phyloP scores from a whole-genome alignment of 768 basidiomycete genomes.

The Naganishia randhawae region DNA sequence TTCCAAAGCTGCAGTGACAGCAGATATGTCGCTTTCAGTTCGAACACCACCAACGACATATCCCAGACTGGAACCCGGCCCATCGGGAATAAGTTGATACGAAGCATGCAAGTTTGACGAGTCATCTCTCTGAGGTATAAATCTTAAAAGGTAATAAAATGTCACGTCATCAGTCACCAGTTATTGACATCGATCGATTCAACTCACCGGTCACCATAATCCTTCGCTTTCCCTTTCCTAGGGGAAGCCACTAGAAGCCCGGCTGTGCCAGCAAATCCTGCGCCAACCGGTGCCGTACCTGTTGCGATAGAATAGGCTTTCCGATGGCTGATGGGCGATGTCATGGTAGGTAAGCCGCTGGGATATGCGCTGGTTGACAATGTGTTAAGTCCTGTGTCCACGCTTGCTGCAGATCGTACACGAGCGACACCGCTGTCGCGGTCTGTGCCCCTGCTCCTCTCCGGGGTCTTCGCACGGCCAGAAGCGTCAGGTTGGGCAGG shows the following conservation, averaged over 20 bases:
- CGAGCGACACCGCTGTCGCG: slow-evolving; percentile 4
- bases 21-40: background rate
- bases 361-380: background rate
- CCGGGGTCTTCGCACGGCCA: background rate
- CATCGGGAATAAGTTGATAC: slow-evolving; percentile 61
- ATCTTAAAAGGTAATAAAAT: slow-evolving; percentile 46
- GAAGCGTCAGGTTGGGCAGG: background rate
- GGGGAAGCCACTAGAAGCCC: slow-evolving; percentile 13
- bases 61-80: slow-evolving; percentile 32
- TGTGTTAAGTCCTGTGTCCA: slow-evolving; percentile 19
- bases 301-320: background rate
- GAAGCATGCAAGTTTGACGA: slow-evolving; percentile 63
- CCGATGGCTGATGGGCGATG: background rate
- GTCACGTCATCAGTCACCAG: background rate
- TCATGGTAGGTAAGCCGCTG: background rate
- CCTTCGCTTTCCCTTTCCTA: slow-evolving; percentile 43
- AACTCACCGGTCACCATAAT: slow-evolving; percentile 52
- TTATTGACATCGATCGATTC: background rate
- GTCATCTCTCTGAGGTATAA: slow-evolving; percentile 57
- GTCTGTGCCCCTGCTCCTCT: background rate
- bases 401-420: slow-evolving; percentile 3
- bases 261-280: background rate
- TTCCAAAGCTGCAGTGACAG: slow-evolving; percentile 54
- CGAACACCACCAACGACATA: slow-evolving; percentile 14
- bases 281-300: background rate